Conservation (phyloP, 768 basidiomycete genomes). For the Russula abietina region DNA sequence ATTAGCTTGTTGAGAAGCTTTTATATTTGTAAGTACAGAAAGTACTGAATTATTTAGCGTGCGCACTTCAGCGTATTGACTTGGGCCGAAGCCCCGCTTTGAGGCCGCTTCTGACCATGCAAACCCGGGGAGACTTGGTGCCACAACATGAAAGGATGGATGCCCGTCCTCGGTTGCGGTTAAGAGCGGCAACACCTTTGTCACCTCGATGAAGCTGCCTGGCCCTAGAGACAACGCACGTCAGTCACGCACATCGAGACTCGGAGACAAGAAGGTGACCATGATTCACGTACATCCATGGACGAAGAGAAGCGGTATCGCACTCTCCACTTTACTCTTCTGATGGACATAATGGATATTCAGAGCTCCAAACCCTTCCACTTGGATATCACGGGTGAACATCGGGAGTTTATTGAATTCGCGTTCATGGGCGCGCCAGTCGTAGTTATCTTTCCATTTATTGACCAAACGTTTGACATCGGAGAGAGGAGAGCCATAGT, state of each 20-base stretch:
- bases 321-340: slow-evolving; percentile 27
- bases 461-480: slow-evolving; percentile 29
- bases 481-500: slow-evolving; percentile 39
- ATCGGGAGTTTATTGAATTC: slow-evolving; percentile 33
- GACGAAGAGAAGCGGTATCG: slow-evolving; percentile 32
- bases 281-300: slow-evolving; percentile 30
- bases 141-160: slow-evolving; percentile 63
- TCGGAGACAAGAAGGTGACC: background rate
- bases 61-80: slow-evolving; percentile 28
- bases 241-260: background rate
- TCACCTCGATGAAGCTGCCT: slow-evolving; percentile 35
- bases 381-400: slow-evolving; percentile 34
- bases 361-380: slow-evolving; percentile 31
- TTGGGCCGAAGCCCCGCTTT: slow-evolving; percentile 28
- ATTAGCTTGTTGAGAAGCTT: slow-evolving; percentile 27
- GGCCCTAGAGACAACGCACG: slow-evolving; percentile 12
- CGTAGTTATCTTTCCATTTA: slow-evolving; percentile 31
- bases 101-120: slow-evolving; percentile 53
- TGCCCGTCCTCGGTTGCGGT: slow-evolving; percentile 36
- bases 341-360: slow-evolving; percentile 37
- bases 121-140: slow-evolving; percentile 51
- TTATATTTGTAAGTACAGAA: background rate
- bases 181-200: slow-evolving; percentile 52
- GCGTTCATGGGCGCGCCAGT: slow-evolving; percentile 32
- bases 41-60: background rate